Base-by-base conservation (phyloP, 202 grass and related monocot genomes). In the Eragrostis tef region DNA sequence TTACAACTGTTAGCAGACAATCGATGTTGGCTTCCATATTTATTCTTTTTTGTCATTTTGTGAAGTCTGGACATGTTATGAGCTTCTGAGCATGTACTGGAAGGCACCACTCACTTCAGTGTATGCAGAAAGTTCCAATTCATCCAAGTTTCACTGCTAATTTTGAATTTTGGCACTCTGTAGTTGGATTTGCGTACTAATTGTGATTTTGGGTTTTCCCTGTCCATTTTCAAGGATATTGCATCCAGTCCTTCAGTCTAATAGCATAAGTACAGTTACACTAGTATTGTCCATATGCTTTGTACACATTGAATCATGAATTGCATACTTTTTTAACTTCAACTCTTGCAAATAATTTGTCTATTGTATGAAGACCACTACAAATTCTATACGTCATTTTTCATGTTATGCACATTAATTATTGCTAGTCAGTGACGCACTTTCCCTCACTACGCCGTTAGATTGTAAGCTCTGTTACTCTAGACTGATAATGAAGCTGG, bases 301-400 rank as follows among this genome's bases (percentile, higher is more conserved):
- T 78, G 61, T 47, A 68, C 2, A 2, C 2, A 31, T 31, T 3
- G 3, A 1, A 68, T 13, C 44, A 76, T 68, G 62, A 62, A 2
- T 51, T 78, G 47, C 14, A n/a, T 80, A 46, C 34, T 20, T 73
- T 26, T 41, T 75, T n/a, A 16, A 36, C 29, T 71, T 57, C 11
- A 36, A 22, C 13, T 64, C 10, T 57, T 22, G 22, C 25, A 76
- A 61, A 5, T 7, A 7, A 39, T 25, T 62, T 14, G 46, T 71
- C 31, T 9, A 0, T 66, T 80, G 69, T 14, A 47, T 14, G 7
- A 58, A 39, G 19, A 45, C 12, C 34, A 27, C 14, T 52, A 47
- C 9, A 48, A 1, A 64, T 26, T 63, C 27, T 62, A 9, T 13
- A 6, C 62, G 16, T 11, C 29, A 52, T 71, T 26, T 7, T 7